Base-by-base conservation (phyloP, 257 asterid genomes). In the Solanum arcanum region DNA sequence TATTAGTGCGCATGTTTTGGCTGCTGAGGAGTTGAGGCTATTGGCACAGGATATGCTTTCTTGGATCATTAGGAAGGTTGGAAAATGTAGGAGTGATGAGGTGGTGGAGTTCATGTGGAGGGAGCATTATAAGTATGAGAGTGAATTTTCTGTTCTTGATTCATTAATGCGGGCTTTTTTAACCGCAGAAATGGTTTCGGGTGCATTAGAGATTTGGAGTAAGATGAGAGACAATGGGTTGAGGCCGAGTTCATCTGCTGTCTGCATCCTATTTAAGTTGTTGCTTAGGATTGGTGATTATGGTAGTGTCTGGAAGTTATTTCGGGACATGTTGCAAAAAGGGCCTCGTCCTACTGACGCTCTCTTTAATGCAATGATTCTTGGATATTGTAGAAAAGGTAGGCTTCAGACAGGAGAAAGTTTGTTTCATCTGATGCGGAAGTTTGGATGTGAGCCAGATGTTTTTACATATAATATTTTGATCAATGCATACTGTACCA, bases 351-450 rank as follows among this genome's bases (percentile, higher is more conserved):
- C 99, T 46, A 87, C 93, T 5, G 85, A 39, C 88, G 83, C 89
- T 88, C 86, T 93, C 56, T 97, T 92, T 90, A 97, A 92, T 90
- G 89, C 89, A 88, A 92, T 92, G 93, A 92, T 97, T 89, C 96
- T 91, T 89, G 98, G 99, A 42, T 97, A 93, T 90, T 95, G 98
- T 89, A 93, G 92, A 89, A 93, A 91, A 87, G 96, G 98, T 25
- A 86, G 73, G 66, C 70, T 94, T 86, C 88, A 84, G 73, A 84
- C 90, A 64, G 99, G 94, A 68, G 96, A 94, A 89, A 95, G 97
- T 92, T 89, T 97, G 90, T 91, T 94, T 70, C 90, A 87, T 87
- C 90, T 94, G 82, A 95, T 97, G 98, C 86, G 87, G 86, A 97
- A 93, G 90, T 93, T 87, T 88, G 94, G 95, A 81, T 93, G 96